Evolutionary conservation across 768 basidiomycete species (phyloP), one percentile per base, ranked within the genome.

Genomic region (Pulveroboletus sp.): DNA sequence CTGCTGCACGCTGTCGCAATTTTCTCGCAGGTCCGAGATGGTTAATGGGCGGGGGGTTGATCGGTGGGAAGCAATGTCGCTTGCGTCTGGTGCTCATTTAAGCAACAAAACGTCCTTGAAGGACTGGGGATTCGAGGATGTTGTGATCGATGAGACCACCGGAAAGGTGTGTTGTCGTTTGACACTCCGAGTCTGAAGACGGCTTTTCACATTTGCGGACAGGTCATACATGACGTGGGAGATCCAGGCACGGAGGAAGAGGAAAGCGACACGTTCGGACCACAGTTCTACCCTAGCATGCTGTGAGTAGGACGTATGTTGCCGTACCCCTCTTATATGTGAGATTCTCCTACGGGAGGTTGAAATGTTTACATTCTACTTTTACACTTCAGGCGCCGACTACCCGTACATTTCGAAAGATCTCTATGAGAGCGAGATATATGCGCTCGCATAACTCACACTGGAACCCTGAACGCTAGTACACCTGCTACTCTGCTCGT

Each of bases 371-470:
- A 47, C 47, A 53, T 34, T 35, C 20, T 22, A 36, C 19, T 47
- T 34, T n/a, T n/a, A n/a, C n/a, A 30, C 20, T 43, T 39, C 13
- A 34, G 24, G n/a, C n/a, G n/a, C n/a, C 3, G 38, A 32, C 34
- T 49, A 42, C 23, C 43, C 19, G 35, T 43, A 54, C 43, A 43
- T 45, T 42, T 38, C 35, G n/a, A 43, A 22, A 30, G 13, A 38
- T 45, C 27, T 43, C 52, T 63, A 69, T 37, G 41, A 38, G 65
- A 90, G 79, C 30, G 72, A 76, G 37, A 91, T 71, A 70, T 83
- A 93, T 26, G 85, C 96, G 64, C 93, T 95, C 8, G 93, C 94
- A 63, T 99, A 99, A 68, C 93, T 95, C 19, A 99, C 96, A 63
- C 95, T 97, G 29, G 87, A 90, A 66, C 93, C 90, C 40, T 74